These are phyloP conservation scores for Hyaloscypha bicolor DNA, from an alignment of 495 filamentous ascomycete genomes.

Conservation along the genomic window DNA sequence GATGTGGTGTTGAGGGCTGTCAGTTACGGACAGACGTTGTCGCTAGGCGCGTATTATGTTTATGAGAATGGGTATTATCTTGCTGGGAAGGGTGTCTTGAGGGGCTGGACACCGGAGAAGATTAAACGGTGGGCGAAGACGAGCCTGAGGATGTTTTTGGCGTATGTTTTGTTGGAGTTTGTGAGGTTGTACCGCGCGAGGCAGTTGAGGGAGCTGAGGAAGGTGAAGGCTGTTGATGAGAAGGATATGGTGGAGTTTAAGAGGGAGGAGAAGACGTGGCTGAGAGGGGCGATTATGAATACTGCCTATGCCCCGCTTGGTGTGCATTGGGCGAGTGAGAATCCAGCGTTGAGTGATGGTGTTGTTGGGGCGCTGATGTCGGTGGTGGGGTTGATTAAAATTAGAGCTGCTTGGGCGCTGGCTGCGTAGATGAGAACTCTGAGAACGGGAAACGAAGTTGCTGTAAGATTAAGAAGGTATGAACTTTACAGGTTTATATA, in stretches of 20 bases:
- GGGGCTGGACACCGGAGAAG: conserved; percentile 52
- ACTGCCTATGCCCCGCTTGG: conserved; percentile 55
- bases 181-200: conserved; percentile 49
- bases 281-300: conserved; percentile 43
- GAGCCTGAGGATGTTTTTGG: conserved; percentile 68
- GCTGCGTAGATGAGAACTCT: neutral
- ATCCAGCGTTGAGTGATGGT: conserved; percentile 59
- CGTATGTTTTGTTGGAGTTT: conserved; percentile 73
- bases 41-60: conserved; percentile 62
- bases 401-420: conserved; percentile 49
- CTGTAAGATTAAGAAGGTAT: neutral
- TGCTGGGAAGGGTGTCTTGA: conserved; percentile 65
- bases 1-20: conserved; percentile 49
- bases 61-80: conserved; percentile 85
- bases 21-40: conserved; percentile 64
- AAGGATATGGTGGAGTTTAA: conserved; percentile 39
- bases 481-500: neutral
- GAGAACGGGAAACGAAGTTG: neutral
- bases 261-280: conserved; percentile 46
- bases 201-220: conserved; percentile 11
- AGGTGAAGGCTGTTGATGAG: conserved; percentile 39
- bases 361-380: conserved; percentile 64
- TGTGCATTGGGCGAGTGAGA: conserved; percentile 77
- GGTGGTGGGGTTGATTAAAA: conserved; percentile 64
- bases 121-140: conserved; percentile 68